Percentiles rank a stretch among this genome's conserved stretches.
phyloP scores from a whole-genome alignment of 768 basidiomycete species.

The Naematelia aurantialba region DNA sequence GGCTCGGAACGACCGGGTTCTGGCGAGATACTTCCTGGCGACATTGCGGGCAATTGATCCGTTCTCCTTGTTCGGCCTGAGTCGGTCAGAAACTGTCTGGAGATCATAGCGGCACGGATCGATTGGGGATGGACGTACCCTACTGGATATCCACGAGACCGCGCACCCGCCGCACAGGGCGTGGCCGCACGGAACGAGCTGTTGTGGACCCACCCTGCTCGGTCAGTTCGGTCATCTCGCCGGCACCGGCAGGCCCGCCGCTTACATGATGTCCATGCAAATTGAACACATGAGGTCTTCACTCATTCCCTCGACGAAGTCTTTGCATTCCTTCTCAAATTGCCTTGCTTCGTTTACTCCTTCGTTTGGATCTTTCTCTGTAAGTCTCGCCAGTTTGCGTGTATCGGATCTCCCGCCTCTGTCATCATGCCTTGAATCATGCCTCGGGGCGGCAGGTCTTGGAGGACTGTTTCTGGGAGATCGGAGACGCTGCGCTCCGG shows the following conservation, averaged over 20 bases:
- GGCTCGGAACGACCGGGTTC: constrained; percentile 11
- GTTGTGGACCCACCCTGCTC: constrained; percentile 17
- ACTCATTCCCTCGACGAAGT: neutral
- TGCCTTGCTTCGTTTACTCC: neutral
- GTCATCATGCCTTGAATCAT: neutral
- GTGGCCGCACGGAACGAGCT: constrained; percentile 20
- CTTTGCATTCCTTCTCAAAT: neutral
- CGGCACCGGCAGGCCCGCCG: no score
- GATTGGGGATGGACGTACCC: constrained; percentile 7
- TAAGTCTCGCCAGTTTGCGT: neutral
- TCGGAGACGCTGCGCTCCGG: no score
- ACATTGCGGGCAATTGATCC: constrained; percentile 14
- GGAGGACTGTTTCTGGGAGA: no score
- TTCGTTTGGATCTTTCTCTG: no score
- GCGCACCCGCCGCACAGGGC: constrained; percentile 14
- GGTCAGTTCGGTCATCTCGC: neutral
- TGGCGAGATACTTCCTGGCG: constrained; percentile 2
- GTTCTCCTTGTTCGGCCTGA: constrained; percentile 7
- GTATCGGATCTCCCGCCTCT: neutral
- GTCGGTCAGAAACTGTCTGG: no score
- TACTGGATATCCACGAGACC: constrained; percentile 13
- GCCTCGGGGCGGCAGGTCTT: no score
- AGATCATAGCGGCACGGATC: neutral
- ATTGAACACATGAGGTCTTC: constrained; percentile 3
- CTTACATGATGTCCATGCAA: constrained; percentile 8